Evolutionary conservation across 1,284 basidiomycete species (phyloP).

Genomic region (Ganoderma boninense): DNA sequence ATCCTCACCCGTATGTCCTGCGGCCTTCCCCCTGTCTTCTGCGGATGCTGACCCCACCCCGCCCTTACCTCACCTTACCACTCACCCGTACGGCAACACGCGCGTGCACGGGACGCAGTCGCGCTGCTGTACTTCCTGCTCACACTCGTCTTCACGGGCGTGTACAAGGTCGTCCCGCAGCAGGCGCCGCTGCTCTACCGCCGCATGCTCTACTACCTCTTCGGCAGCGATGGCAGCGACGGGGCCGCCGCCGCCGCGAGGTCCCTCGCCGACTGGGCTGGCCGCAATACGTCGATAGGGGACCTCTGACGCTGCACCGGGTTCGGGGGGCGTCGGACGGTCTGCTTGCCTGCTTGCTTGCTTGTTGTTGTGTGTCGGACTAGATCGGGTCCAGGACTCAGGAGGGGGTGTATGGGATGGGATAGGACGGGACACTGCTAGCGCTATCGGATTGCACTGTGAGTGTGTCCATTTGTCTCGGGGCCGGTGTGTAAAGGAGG

Average conservation of each 20-base stretch:
- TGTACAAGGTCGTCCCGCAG: constrained; percentile 47
- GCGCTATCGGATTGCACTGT: constrained; percentile 3
- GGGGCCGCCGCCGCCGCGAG: constrained; percentile 16
- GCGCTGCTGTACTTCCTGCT: constrained; percentile 41
- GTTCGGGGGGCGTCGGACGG: background rate
- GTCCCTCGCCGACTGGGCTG: constrained; percentile 22
- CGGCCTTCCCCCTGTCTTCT: background rate
- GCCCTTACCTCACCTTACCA: background rate
- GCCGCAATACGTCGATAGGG: constrained; percentile 17
- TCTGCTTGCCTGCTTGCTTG: background rate
- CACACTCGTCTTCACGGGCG: constrained; percentile 43
- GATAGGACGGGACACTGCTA: background rate
- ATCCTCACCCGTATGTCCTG: constrained; percentile 55
- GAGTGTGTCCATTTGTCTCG: background rate
- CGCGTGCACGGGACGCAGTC: constrained; percentile 35
- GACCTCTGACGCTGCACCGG: background rate
- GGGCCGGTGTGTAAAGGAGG: background rate
- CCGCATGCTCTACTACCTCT: constrained; percentile 49
- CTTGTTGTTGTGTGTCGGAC: background rate
- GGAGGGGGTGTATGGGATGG: background rate
- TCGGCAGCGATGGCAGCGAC: constrained; percentile 40
- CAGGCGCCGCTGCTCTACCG: constrained; percentile 41
- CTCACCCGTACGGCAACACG: background rate
- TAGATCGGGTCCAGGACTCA: background rate
- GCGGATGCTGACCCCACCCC: constrained; percentile 3